Percentiles rank a stretch among this genome's conserved stretches.
phyloP scores from a whole-genome alignment of 2,329 filamentous ascomycete genomes.

The Aspergillus brunneoviolaceus region DNA sequence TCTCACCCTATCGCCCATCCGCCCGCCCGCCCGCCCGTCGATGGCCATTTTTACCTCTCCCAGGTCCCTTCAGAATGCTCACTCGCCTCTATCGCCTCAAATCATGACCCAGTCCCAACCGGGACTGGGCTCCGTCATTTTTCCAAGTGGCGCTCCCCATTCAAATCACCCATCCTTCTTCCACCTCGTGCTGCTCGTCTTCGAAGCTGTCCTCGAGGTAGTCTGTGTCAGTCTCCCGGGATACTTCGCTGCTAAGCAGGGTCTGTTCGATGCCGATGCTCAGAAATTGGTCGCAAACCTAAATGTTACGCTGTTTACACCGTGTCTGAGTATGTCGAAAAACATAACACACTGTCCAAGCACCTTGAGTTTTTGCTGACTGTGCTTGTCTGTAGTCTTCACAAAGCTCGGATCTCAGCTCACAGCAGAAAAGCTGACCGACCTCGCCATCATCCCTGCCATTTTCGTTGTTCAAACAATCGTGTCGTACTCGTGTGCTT shows the following conservation, averaged over 20 bases:
- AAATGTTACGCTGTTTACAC: constrained; percentile 94
- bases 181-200: constrained; percentile 76
- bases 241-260: constrained; percentile 84
- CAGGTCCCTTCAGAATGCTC: constrained; percentile 48
- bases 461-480: constrained; percentile 88
- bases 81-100: constrained; percentile 28
- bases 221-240: constrained; percentile 93
- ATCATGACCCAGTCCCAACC: constrained; percentile 26
- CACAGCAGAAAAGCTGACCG: constrained; percentile 82
- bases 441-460: constrained; percentile 89
- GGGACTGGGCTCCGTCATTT: constrained; percentile 20
- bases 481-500: constrained; percentile 78
- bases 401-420: constrained; percentile 95
- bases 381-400: constrained; percentile 65
- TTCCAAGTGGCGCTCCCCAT: constrained; percentile 29
- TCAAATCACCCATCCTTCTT: constrained; percentile 50
- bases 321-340: constrained; percentile 75
- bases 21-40: constrained; percentile 11
- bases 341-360: background rate
- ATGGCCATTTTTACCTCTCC: constrained; percentile 50
- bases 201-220: constrained; percentile 91
- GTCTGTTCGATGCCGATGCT: constrained; percentile 91
- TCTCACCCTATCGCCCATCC: background rate
- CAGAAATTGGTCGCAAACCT: constrained; percentile 97
- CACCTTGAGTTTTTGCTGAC: background rate